Conservation (phyloP, 106 monocot genomes). For the Dendrobium chrysotoxum region DNA sequence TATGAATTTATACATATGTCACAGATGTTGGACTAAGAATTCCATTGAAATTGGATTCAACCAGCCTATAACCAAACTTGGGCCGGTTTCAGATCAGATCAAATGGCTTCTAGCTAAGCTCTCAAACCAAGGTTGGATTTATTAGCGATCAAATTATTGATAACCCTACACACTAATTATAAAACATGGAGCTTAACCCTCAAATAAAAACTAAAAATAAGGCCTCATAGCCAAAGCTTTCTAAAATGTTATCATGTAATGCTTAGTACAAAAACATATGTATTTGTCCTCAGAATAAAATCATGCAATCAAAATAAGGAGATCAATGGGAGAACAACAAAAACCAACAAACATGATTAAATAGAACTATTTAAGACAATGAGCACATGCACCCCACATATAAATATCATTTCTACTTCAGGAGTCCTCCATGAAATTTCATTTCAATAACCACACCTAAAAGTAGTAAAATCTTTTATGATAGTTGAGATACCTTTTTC, state of each 20-base stretch:
- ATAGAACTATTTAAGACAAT: background rate
- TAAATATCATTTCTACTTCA: background rate
- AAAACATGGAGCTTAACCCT: background rate
- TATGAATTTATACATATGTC: too few species aligned
- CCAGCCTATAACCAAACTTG: too few species aligned
- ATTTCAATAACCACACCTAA: background rate
- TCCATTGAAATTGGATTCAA: too few species aligned
- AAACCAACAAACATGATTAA: background rate
- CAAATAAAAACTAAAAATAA: background rate
- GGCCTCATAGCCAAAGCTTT: background rate
- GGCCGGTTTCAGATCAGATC: too few species aligned
- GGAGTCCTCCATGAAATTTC: background rate
- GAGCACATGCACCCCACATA: background rate
- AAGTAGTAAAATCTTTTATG: background rate
- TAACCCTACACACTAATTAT: background rate
- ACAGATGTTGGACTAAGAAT: too few species aligned
- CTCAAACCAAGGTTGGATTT: too few species aligned
- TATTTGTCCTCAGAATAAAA: background rate
- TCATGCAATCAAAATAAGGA: background rate
- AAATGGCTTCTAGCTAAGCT: too few species aligned
- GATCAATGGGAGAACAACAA: background rate
- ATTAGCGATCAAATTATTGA: too few species aligned
- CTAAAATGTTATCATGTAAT: background rate
- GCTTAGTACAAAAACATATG: background rate
- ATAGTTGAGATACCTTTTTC: conserved; percentile 23